Base-by-base conservation (phyloP, 495 filamentous ascomycete genomes). In the Podospora comata region DNA sequence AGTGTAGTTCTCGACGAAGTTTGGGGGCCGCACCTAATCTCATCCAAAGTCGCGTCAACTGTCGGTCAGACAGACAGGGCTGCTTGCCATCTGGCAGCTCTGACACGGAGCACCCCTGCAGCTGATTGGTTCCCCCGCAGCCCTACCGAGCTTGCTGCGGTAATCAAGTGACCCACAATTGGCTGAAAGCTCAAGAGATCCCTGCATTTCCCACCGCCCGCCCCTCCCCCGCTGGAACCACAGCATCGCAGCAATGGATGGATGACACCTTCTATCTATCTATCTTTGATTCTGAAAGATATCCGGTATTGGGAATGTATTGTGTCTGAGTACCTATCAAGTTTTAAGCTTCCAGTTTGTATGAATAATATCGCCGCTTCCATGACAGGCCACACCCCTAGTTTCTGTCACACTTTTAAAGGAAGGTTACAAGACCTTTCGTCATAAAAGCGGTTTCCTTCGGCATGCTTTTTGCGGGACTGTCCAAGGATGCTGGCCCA, bases 91-190 rank as follows among this genome's bases (percentile, higher is more conserved):
- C n/a, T 54, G 55, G 13, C 55, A 58, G 55, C 9, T 58, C 7
- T 58, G 55, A 26, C 55, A 48, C 39, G 39, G 13, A 16, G 15
- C 7, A 48, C 13, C 39, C 39, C 15, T 48, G 13, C 39, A 48
- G 56, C 18, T 30, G 64, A 28, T 32, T 23, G 34, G 27, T 23
- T 56, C 27, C 65, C 65, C 32, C n/a, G 30, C 67, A 68, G 69
- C 65, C 69, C 61, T 71, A 68, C 60, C 39, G 0, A 48, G 39
- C 39, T 48, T 48, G 34, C 7, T 60, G 63, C n/a, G 58, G 70
- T 69, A 65, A 69, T 72, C 67, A 67, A 23, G 60, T 16, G 55
- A 13, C 15, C 66, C 11, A 19, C 65, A 72, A 48, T 72, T 72
- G 64, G 70, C n/a, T 59, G 56, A 59, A 16, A 16, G 55, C 23